Evolutionary conservation across 129 eudicot species (phyloP).

Genomic region (Helianthus annuus): DNA sequence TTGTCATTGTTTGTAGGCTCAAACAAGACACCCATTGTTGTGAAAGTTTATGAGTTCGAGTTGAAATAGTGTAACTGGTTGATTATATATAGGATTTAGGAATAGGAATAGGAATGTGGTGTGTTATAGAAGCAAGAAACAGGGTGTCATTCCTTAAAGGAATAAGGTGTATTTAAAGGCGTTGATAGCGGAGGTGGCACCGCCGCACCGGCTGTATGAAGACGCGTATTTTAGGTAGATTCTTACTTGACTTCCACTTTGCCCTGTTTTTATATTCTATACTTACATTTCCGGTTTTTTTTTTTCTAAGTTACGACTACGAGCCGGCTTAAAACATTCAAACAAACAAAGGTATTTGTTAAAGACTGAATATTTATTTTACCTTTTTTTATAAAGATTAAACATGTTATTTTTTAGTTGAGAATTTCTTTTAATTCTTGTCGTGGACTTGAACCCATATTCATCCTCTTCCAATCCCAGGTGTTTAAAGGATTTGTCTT

Average conservation of each 20-base stretch:
- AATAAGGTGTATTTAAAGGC: conserved; percentile 24
- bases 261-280: conserved; percentile 25
- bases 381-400: neutral
- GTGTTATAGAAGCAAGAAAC: neutral
- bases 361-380: neutral
- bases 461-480: too few relatives aligned
- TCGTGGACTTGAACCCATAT: too few relatives aligned
- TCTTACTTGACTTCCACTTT: conserved; percentile 52
- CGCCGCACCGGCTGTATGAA: conserved; percentile 33
- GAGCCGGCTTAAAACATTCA: conserved; percentile 7
- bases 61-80: neutral
- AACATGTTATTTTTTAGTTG: too few relatives aligned
- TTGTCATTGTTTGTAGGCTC: conserved; percentile 12
- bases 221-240: conserved; percentile 46
- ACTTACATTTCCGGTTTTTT: neutral
- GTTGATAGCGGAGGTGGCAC: conserved; percentile 23
- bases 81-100: neutral
- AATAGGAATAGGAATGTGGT: neutral
- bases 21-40: conserved; percentile 24
- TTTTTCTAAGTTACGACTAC: neutral
- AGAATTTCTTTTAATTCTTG: too few relatives aligned
- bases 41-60: neutral
- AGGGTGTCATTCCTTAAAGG: conserved; percentile 21
- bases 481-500: too few relatives aligned
- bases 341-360: neutral